Evolutionary conservation across 352 stramenopile species (phyloP), one percentile per base, ranked within the genome.

Genomic region (Peronospora destructor): DNA sequence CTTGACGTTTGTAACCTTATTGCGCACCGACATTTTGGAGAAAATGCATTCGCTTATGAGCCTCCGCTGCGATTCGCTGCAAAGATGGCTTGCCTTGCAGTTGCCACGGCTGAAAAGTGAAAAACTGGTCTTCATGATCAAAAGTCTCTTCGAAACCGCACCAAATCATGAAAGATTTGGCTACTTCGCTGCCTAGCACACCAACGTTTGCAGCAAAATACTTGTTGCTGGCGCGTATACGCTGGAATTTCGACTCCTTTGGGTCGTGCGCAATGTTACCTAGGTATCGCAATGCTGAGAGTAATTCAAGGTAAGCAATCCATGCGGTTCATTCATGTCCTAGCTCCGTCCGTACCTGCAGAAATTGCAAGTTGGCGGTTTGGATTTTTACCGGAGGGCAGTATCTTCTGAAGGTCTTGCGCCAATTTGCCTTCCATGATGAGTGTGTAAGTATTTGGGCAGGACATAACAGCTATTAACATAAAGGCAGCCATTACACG

Each of bases 171-270:
- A 72, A 66, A 3, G 36, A 39, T 17, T 50, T 60, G 12, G 54
- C 48, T 4, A 33, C 34, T 32, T 55, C 43, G 9, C 45, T 32
- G 14, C 55, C 59, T 34, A 76, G 26, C n/a, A 33, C 14, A 4
- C 57, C 72, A 9, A 92, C 45, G 23, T 69, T 87, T 4, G 65
- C 63, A 7, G 47, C 48, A 30, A 93, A 93, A 35, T 73, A 91
- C 25, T 73, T 76, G 59, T 93, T 93, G 46, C 62, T 80, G 9
- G 64, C 64, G 25, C 74, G 77, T 49, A 93, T 89, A 36, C 70
- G 68, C 39, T 86, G 74, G 51, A 84, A 88, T 25, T 85, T 88
- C 0, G 25, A 17, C 9, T 93, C 76, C 5, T 60, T 34, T 5
- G 79, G 77, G 7, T 81, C 60, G 9, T 42, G 45, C 0, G 57